phyloP scores from a whole-genome alignment of 108 stramenopile genomes.

The Nannochloropsis oceanica region DNA sequence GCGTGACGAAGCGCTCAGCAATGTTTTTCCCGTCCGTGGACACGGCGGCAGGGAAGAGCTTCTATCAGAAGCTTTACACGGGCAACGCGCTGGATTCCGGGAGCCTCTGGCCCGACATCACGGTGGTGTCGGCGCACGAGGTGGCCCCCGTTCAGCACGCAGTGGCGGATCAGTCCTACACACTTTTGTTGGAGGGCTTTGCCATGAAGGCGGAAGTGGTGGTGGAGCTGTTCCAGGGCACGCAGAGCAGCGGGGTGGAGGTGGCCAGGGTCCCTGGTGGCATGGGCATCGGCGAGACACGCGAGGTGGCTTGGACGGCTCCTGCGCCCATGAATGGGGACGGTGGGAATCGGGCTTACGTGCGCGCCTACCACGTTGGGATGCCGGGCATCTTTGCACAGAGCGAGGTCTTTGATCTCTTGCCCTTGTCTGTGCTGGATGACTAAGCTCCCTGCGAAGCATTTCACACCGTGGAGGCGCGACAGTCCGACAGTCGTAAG shows the following conservation, averaged over 20 bases:
- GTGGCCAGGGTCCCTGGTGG: not conserved
- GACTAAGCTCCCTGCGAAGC: not conserved
- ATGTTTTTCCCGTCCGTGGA: not conserved
- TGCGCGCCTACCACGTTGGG: not conserved
- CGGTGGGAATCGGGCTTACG: not conserved
- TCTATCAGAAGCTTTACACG: not conserved
- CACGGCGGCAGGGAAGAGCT: not conserved
- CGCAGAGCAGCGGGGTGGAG: not conserved
- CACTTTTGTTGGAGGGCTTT: not conserved
- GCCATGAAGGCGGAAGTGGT: not conserved
- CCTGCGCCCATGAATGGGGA: not conserved
- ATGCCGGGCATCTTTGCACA: not conserved
- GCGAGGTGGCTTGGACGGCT: not conserved
- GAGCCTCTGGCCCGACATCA: not conserved
- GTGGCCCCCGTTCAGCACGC: not conserved
- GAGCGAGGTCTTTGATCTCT: not conserved
- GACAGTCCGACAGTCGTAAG: no score
- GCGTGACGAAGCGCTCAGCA: not conserved
- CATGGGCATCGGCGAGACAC: not conserved
- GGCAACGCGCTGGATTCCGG: not conserved
- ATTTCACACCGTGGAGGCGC: no score
- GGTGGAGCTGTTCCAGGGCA: not conserved
- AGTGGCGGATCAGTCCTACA: not conserved
- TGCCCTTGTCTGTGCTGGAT: not conserved
- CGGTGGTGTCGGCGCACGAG: not conserved